These are phyloP conservation scores for Strobilomyces echinocephalus DNA, from an alignment of 768 basidiomycete genomes.

Conservation along the genomic window DNA sequence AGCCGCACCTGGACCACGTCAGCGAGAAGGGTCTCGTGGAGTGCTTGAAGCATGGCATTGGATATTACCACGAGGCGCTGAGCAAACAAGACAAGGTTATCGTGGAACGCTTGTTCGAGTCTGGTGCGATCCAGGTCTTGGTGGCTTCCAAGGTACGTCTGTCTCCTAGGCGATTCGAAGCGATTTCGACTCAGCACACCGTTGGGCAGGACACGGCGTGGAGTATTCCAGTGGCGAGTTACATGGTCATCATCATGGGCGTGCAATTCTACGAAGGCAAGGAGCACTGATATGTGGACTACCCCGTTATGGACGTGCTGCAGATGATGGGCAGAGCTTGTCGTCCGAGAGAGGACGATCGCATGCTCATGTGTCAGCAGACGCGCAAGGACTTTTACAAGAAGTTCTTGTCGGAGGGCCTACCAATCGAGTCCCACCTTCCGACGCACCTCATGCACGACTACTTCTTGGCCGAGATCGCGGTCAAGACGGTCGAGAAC, in stretches of 20 bases:
- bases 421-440: slow-evolving; percentile 94
- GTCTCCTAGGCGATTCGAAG: background rate
- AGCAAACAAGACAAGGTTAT: slow-evolving; percentile 90
- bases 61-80: slow-evolving; percentile 93
- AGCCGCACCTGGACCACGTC: slow-evolving; percentile 69
- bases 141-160: slow-evolving; percentile 81
- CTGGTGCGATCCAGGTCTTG: slow-evolving; percentile 91
- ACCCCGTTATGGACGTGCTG: slow-evolving; percentile 96
- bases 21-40: background rate
- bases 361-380: slow-evolving; percentile 96
- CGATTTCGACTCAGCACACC: background rate
- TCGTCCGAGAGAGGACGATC: slow-evolving; percentile 80
- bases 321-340: slow-evolving; percentile 99
- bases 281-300: slow-evolving; percentile 96
- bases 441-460: slow-evolving; percentile 89
- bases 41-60: slow-evolving; percentile 70
- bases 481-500: slow-evolving; percentile 97
- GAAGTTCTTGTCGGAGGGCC: slow-evolving; percentile 95
- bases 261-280: slow-evolving; percentile 95
- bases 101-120: slow-evolving; percentile 86
- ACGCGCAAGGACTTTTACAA: slow-evolving; percentile 99
- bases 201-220: slow-evolving; percentile 80
- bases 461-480: slow-evolving; percentile 97
- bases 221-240: slow-evolving; percentile 89
- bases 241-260: slow-evolving; percentile 37